These are phyloP conservation scores for Colletotrichum lentis DNA, from an alignment of 2,329 filamentous ascomycete species.

Conservation along the genomic window DNA sequence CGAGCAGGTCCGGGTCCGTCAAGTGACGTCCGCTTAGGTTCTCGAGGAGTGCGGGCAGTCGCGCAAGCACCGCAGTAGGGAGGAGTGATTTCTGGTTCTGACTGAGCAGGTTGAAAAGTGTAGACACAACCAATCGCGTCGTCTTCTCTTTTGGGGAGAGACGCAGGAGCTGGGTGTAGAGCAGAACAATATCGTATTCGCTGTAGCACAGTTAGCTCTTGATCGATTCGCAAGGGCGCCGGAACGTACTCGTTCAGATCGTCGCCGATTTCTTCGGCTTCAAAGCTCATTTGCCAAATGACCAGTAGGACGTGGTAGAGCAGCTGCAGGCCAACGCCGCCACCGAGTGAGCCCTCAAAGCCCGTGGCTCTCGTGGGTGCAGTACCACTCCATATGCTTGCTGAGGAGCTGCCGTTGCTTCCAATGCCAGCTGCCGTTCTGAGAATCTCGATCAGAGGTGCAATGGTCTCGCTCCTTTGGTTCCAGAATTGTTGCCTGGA, in stretches of 20 bases:
- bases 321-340: constrained; percentile 89
- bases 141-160: constrained; percentile 98
- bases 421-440: constrained; percentile 77
- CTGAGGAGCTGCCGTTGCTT: constrained; percentile 69
- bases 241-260: constrained; percentile 83
- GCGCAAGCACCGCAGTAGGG: constrained; percentile 84
- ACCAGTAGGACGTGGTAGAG: constrained; percentile 94
- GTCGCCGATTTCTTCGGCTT: constrained; percentile 75
- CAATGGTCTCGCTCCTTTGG: constrained; percentile 84
- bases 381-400: constrained; percentile 68
- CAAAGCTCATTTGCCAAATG: constrained; percentile 96
- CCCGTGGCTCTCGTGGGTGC: constrained; percentile 65
- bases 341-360: constrained; percentile 71
- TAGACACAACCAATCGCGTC: constrained; percentile 87
- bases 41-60: constrained; percentile 74
- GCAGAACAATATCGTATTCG: constrained; percentile 88
- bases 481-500: constrained; percentile 89
- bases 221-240: neutral
- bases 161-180: constrained; percentile 91
- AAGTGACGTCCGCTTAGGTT: constrained; percentile 70
- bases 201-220: constrained; percentile 53
- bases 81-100: constrained; percentile 76
- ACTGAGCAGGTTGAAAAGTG: constrained; percentile 83
- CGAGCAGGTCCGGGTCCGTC: constrained; percentile 69
- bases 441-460: constrained; percentile 83